Percentiles rank a stretch among this genome's conserved stretches.
Evolutionary conservation across 352 stramenopile species (phyloP).

Genomic region (Pythium oligandrum): DNA sequence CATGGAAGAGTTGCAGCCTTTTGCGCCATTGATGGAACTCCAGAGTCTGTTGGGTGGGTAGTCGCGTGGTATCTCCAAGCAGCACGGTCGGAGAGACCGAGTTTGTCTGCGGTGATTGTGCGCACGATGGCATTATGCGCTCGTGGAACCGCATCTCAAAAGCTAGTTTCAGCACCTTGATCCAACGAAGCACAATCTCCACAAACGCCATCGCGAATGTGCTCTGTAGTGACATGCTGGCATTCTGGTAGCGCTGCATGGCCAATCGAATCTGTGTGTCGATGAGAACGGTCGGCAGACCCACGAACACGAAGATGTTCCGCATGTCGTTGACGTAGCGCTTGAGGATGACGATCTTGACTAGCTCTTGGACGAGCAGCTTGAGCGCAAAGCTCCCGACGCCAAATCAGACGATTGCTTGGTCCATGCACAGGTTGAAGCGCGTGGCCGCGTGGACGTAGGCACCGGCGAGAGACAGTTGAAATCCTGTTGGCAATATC

Average conservation of each 20-base stretch:
- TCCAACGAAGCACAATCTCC: no score
- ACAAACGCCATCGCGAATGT: no score
- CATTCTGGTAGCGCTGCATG: no score
- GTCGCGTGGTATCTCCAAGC: no score
- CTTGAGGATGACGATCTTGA: conserved; percentile 18
- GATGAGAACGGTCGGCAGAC: conserved; percentile 27
- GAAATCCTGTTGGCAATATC: not conserved
- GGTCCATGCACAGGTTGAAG: not conserved
- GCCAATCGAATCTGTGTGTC: conserved; percentile 24
- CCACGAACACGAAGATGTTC: conserved; percentile 26
- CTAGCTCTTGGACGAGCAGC: conserved; percentile 22
- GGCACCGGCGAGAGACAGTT: not conserved
- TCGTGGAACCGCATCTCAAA: no score
- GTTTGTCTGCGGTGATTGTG: no score
- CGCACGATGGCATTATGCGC: no score
- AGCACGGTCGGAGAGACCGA: no score
- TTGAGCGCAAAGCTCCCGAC: conserved; percentile 23
- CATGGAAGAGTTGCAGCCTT: not conserved
- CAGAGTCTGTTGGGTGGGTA: no score
- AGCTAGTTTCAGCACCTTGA: no score
- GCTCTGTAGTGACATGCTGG: no score
- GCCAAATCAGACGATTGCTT: conserved; percentile 7
- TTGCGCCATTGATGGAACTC: conserved; percentile 1
- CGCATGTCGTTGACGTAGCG: conserved; percentile 25
- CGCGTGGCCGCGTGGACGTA: not conserved